Conservation (phyloP, 1,284 basidiomycete species). For the Pascua sp. region DNA sequence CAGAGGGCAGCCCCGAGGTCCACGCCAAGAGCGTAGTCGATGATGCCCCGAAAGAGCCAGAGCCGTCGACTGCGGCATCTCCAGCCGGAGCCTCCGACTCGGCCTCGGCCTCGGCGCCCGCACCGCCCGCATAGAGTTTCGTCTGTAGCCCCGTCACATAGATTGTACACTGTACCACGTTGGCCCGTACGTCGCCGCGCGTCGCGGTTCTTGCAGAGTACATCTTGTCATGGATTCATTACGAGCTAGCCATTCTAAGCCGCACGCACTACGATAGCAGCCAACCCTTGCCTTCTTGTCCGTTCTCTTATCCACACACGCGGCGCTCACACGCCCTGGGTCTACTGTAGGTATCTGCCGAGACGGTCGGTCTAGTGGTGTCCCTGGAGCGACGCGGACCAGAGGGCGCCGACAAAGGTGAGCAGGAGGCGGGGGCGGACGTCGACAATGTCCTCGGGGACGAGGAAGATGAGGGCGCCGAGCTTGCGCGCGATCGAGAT, state of each 20-base stretch:
- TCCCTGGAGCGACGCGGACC: slow-evolving; percentile 36
- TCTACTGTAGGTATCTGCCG: background rate
- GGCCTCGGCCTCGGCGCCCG: too few species aligned
- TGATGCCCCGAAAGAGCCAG: too few species aligned
- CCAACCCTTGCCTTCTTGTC: background rate
- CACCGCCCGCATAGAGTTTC: too few species aligned
- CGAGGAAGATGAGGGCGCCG: slow-evolving; percentile 94
- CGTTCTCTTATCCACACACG: too few species aligned
- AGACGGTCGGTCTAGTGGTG: background rate
- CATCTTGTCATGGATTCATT: background rate
- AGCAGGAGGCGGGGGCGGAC: slow-evolving; percentile 70
- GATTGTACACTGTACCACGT: too few species aligned
- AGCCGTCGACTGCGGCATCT: too few species aligned
- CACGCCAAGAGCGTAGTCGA: too few species aligned
- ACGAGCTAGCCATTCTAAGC: background rate
- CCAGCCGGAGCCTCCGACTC: too few species aligned
- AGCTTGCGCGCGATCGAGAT: slow-evolving; percentile 98
- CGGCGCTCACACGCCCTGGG: background rate
- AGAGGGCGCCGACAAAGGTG: slow-evolving; percentile 56
- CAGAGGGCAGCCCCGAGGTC: too few species aligned
- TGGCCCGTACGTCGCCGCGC: background rate
- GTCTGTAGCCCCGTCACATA: too few species aligned
- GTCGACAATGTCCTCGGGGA: slow-evolving; percentile 90
- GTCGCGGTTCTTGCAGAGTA: background rate
- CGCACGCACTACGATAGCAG: background rate